phyloP scores from a whole-genome alignment of 768 basidiomycete genomes.

The Ephemerocybe angulata region DNA sequence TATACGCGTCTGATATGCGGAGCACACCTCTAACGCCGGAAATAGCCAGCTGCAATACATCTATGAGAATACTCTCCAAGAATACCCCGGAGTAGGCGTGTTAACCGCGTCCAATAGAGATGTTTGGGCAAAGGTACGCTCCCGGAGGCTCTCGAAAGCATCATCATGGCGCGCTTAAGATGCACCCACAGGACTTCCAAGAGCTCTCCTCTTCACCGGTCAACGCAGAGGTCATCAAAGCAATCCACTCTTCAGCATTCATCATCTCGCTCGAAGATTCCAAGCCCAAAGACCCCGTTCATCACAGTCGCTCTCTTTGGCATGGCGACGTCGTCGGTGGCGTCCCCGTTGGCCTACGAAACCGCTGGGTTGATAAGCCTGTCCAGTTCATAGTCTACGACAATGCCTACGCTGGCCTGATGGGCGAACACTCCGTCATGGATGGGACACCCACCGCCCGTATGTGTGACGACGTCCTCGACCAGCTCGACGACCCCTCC shows the following conservation, averaged over 20 bases:
- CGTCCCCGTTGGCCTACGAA: slow-evolving; percentile 55
- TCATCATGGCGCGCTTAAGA: neutral
- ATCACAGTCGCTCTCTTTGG: slow-evolving; percentile 74
- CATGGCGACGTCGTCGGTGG: slow-evolving; percentile 63
- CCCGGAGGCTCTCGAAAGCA: no score
- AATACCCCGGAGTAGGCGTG: slow-evolving; percentile 73
- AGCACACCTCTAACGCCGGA: slow-evolving; percentile 1
- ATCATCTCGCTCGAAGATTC: slow-evolving; percentile 75
- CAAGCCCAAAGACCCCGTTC: slow-evolving; percentile 45
- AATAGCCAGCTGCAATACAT: slow-evolving; percentile 69
- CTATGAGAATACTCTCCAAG: slow-evolving; percentile 56
- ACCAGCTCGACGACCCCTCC: slow-evolving; percentile 50
- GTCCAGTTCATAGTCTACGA: slow-evolving; percentile 82
- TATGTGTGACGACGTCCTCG: slow-evolving; percentile 66
- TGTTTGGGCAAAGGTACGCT: slow-evolving; percentile 84
- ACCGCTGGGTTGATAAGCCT: slow-evolving; percentile 90
- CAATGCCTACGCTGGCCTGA: slow-evolving; percentile 75
- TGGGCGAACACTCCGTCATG: slow-evolving; percentile 94
- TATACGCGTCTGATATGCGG: neutral
- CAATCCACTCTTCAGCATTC: slow-evolving; percentile 85
- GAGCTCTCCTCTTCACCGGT: slow-evolving; percentile 53
- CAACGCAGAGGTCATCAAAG: slow-evolving; percentile 63
- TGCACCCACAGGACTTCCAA: slow-evolving; percentile 51
- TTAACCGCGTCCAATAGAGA: slow-evolving; percentile 80
- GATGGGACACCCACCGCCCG: slow-evolving; percentile 82